Percentiles rank a stretch among this genome's conserved stretches.
phyloP scores from a whole-genome alignment of 1,284 basidiomycete species.

The Rhizopogon parksii region DNA sequence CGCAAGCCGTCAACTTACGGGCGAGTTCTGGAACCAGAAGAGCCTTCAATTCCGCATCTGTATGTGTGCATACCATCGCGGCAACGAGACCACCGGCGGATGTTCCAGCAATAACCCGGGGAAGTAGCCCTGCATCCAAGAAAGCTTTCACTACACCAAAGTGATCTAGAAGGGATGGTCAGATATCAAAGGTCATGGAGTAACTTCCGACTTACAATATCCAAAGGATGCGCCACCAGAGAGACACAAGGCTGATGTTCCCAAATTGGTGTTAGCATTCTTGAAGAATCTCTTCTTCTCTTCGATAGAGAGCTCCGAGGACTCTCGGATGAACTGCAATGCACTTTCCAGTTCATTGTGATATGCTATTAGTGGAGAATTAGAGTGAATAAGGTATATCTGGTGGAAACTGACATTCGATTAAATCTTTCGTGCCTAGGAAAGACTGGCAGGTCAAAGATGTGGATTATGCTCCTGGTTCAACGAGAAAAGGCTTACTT shows the following conservation, averaged over 20 bases:
- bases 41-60: conserved; percentile 78
- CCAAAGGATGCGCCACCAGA: conserved; percentile 94
- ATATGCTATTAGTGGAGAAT: conserved; percentile 48
- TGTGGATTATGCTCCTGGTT: conserved; percentile 6
- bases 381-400: background rate
- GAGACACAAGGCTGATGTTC: conserved; percentile 85
- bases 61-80: conserved; percentile 81
- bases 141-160: conserved; percentile 91
- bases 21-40: conserved; percentile 81
- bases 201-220: conserved; percentile 55
- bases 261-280: conserved; percentile 83
- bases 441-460: conserved; percentile 55
- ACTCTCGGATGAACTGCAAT: conserved; percentile 68
- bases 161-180: conserved; percentile 54
- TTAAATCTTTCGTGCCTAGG: conserved; percentile 79
- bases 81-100: conserved; percentile 90
- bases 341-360: conserved; percentile 72
- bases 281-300: conserved; percentile 94
- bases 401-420: conserved; percentile 56
- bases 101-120: conserved; percentile 87
- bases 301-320: conserved; percentile 69
- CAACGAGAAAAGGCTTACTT: conserved; percentile 42
- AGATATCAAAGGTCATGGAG: background rate
- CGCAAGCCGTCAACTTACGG: conserved; percentile 85
- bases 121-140: conserved; percentile 81